Conservation (phyloP, 2,329 filamentous ascomycete genomes). For the Escovopsis sp. region DNA sequence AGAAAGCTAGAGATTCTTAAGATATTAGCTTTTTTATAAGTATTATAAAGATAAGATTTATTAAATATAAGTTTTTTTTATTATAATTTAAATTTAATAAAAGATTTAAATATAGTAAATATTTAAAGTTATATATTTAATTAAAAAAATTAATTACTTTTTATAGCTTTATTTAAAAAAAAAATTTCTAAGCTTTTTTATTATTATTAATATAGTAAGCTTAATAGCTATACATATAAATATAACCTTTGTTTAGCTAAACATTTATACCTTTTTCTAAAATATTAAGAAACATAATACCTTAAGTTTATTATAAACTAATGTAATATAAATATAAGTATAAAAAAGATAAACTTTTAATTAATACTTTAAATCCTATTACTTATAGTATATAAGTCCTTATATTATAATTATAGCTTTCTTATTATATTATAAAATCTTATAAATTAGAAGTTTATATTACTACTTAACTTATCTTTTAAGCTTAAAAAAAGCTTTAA, state of each 20-base stretch:
- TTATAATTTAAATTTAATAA: too few relatives aligned
- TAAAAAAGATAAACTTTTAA: too few relatives aligned
- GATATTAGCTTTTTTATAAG: not conserved
- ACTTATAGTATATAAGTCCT: not conserved
- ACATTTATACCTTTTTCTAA: not conserved
- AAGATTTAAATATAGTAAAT: too few relatives aligned
- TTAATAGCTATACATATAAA: too few relatives aligned
- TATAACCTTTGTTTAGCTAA: too few relatives aligned
- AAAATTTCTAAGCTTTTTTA: not conserved
- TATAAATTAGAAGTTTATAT: too few relatives aligned
- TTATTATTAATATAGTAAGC: not conserved
- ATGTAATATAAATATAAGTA: too few relatives aligned
- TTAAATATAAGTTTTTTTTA: not conserved
- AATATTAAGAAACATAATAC: too few relatives aligned
- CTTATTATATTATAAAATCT: not conserved
- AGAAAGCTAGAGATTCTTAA: not conserved
- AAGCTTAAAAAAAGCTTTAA: too few relatives aligned
- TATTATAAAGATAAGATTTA: not conserved
- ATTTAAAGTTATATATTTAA: too few relatives aligned
- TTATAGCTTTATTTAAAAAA: not conserved
- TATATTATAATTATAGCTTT: not conserved
- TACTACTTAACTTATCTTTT: too few relatives aligned
- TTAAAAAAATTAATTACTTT: not conserved
- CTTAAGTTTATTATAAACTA: too few relatives aligned
- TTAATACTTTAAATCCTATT: not conserved